Base-by-base conservation (phyloP, 2,329 filamentous ascomycete genomes). In the Rutstroemia sp. region DNA sequence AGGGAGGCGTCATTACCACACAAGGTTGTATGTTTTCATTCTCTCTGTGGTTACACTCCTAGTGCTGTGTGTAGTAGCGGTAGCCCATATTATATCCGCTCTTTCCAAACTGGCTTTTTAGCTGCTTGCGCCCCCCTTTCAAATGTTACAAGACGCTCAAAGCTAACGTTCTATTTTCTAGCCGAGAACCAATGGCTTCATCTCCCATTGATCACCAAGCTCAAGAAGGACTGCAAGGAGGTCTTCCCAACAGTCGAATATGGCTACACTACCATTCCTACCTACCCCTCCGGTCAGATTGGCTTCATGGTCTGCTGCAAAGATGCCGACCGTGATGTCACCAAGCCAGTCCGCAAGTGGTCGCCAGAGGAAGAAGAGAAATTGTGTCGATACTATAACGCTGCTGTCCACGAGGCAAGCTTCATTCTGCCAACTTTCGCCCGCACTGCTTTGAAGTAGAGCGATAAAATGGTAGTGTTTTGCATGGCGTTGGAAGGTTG, bases 281-380 rank as follows among this genome's bases (percentile, higher is more conserved):
- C 94, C 71, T 99, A 99, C 81, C 94, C 94, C 65, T 95, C 90
- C 57, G 94, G 94, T 72, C 94, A 99, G 80, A 99, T 99, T 70
- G 94, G 94, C 72, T 99, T 99, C 86, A 96, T 99, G 92, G 90
- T 99, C 71, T 97, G 94, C 86, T 89, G 82, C 86, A 97, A 99
- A 85, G 92, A 97, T 72, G 78, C 85, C 72, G 84, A 76, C 71
- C 83, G 86, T 73, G 82, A 99, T 75, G 82, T 97, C 71, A 90
- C 82, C 74, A 88, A 86, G 75, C 94, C 94, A 54, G 71, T 96
- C 61, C 87, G 94, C 70, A 79, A 76, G 67, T 95, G 91, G 87
- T 79, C 83, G 62, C 72, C 80, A 63, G 92, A 95, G 76, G 91
- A 97, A 76, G 94, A 99, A 82, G 86, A 90, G 71, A 86, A 90